Evolutionary conservation across 1,284 basidiomycete species (phyloP).

Genomic region (Trichosporon sp.): DNA sequence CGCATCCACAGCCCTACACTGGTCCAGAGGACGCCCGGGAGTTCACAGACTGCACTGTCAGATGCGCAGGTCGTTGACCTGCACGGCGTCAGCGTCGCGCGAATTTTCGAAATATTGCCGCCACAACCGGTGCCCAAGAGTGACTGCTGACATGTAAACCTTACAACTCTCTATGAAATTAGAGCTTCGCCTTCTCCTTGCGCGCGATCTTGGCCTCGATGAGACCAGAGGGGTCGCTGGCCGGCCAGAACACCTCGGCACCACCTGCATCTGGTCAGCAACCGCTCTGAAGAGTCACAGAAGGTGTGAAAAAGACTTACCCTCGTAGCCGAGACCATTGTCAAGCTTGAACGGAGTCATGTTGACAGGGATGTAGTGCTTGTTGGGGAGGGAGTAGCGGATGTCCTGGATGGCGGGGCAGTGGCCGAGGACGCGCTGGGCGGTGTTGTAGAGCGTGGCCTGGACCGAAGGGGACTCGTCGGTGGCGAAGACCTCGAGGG

Average conservation of each 20-base stretch:
- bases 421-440: constrained; percentile 68
- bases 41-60: neutral
- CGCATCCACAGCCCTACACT: neutral
- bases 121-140: neutral
- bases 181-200: constrained; percentile 42
- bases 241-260: constrained; percentile 80
- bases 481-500: constrained; percentile 78
- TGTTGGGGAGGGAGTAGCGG: constrained; percentile 84
- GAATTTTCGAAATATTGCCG: neutral
- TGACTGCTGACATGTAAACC: constrained; percentile 16
- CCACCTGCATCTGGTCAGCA: constrained; percentile 36
- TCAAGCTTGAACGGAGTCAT: constrained; percentile 53
- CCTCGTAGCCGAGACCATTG: constrained; percentile 61
- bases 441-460: constrained; percentile 92
- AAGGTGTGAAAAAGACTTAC: too few relatives aligned
- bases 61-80: neutral
- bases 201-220: constrained; percentile 59
- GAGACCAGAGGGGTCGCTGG: constrained; percentile 66
- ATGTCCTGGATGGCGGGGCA: constrained; percentile 68
- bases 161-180: constrained; percentile 12
- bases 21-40: neutral
- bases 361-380: constrained; percentile 73
- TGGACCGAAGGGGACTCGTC: constrained; percentile 92
- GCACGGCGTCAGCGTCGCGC: neutral
- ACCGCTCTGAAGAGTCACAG: too few relatives aligned